Percentiles rank a stretch among this genome's conserved stretches.
phyloP scores from a whole-genome alignment of 768 basidiomycete genomes.

The Tylopilus sp. region DNA sequence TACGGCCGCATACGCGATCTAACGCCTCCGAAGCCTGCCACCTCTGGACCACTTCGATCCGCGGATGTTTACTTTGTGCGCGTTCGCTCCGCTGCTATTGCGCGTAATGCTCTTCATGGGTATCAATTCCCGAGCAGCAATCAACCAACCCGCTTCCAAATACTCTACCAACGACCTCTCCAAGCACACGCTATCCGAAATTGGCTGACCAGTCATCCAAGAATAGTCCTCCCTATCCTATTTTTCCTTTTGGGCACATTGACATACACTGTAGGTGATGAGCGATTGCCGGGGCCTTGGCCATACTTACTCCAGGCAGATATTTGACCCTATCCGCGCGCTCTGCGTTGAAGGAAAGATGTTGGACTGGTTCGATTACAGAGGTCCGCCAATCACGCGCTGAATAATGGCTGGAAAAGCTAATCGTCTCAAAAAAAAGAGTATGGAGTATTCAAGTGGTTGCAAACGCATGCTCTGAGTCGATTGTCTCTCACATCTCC shows the following conservation, averaged over 20 bases:
- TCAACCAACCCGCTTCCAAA: slow-evolving; percentile 44
- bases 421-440: slow-evolving; percentile 42
- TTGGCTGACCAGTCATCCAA: slow-evolving; percentile 86
- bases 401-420: background rate
- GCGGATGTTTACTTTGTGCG: slow-evolving; percentile 60
- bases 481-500: slow-evolving; percentile 34
- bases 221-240: slow-evolving; percentile 73
- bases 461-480: slow-evolving; percentile 59
- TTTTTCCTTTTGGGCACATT: slow-evolving; percentile 88
- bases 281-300: background rate
- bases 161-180: slow-evolving; percentile 61
- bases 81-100: slow-evolving; percentile 69
- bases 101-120: slow-evolving; percentile 80
- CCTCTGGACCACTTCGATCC: slow-evolving; percentile 64
- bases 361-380: slow-evolving; percentile 79
- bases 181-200: slow-evolving; percentile 64
- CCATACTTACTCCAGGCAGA: slow-evolving; percentile 39
- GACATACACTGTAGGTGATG: slow-evolving; percentile 71
- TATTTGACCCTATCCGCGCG: slow-evolving; percentile 89
- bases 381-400: slow-evolving; percentile 40
- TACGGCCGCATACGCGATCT: slow-evolving; percentile 80
- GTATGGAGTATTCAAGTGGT: slow-evolving; percentile 73
- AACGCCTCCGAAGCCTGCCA: slow-evolving; percentile 51
- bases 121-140: slow-evolving; percentile 34
- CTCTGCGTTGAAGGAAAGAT: slow-evolving; percentile 82